Evolutionary conservation across 2,329 filamentous ascomycete species (phyloP), one percentile per base, ranked within the genome.

Genomic region (Tolypocladium tropicale): DNA sequence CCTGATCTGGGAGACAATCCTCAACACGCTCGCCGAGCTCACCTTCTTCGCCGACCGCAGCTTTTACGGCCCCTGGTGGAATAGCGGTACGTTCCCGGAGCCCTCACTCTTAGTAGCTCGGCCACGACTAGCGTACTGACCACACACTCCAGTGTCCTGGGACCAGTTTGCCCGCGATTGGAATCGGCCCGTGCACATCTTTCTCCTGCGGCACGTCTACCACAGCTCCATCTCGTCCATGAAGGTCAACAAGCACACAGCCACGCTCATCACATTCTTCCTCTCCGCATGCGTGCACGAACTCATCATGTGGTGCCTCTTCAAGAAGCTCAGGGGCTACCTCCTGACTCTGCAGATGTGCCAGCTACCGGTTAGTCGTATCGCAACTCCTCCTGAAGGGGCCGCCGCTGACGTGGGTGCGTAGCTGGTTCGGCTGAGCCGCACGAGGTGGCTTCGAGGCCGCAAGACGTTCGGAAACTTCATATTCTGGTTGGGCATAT

Each of bases 141-240:
- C 23, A 23, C 23, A 23, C 3, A 7, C 2, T 14, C 10, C 25
- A 76, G 77, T 81, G 3, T 82, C 80, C 0, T 90, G 85, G 81
- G 87, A 91, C 63, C 85, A 90, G 65, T 93, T 89, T 63, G 88
- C 88, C 4, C 78, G 88, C 41, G 86, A 90, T 66, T 92, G 89
- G 89, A 92, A 92, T 66, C 71, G 73, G 3, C 88, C 88, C 0
- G 88, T 92, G 4, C 88, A 91, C 66, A 84, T 86, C 63, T 92
- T 92, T 68, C 74, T 92, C 32, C 76, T 91, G 2, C 78, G 89
- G 16, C 88, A 92, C 64, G 89, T 92, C 57, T 92, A 92, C 66
- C 87, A 92, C 71, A 84, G 80, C 50, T 87, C 83, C 50, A 91
- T 92, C 64, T 88, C 84, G 2, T 82, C 85, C 11, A 81, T 90